Base-by-base conservation (phyloP, 768 basidiomycete genomes). In the Tremella yokohamensis region DNA sequence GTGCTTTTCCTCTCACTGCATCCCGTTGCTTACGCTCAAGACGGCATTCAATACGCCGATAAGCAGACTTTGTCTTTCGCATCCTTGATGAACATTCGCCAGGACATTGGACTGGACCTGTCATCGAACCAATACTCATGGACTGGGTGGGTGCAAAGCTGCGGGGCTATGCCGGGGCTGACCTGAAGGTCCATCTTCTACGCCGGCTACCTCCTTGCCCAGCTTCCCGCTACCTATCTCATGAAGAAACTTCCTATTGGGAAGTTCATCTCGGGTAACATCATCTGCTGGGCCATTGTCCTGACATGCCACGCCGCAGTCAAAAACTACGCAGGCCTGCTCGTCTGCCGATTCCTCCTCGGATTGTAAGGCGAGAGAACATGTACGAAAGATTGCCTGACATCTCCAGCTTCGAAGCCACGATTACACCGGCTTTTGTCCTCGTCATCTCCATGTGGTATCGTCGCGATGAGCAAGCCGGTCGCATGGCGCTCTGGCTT, bases 351-450 rank as follows among this genome's bases (percentile, higher is more conserved):
- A 18, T 49, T 68, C 49, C 49, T 67, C 25, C 57, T 82, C 56
- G 81, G 82, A 54, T 38, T 42, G 1, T 60, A 3, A 34, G 29
- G 29, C 29, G 29, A 6, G 29, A 6, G 29, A 34, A 34, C 11
- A 6, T 34, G 29, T 6, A 11, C 29, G 29, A 34, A 11, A 34
- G 11, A 11, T 34, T 34, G 29, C 4, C 29, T n/a, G n/a, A n/a
- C 6, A 34, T 11, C 11, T 34, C 11, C 29, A 34, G 29, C 29
- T 34, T 34, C 57, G 80, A 81, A 55, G 80, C 81, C 25, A 80
- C 80, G 7, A 80, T 83, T 24, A 78, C 81, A 29, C 81, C 81
- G 4, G 79, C 78, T 49, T 82, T 82, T 70, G 80, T 83, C 52
- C 49, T 72, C 25, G 67, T 82, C 52, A 82, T 80, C 80, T 80